Conservation (phyloP, 2,329 filamentous ascomycete species). For the Cercospora zeae-maydis region DNA sequence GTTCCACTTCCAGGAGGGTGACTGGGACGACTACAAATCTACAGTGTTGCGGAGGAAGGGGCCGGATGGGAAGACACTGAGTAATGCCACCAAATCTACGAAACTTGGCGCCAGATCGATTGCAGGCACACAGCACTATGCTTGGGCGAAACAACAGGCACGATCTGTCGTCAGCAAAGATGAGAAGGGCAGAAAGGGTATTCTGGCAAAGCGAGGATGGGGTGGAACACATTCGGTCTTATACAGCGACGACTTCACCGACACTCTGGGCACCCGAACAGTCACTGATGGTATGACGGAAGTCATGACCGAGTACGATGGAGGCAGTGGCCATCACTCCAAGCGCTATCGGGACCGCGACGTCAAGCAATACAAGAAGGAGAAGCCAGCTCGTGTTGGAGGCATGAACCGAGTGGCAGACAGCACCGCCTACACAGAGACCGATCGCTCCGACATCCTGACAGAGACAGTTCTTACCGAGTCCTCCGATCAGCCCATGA, state of each 20-base stretch:
- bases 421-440: slow-evolving; percentile 70
- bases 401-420: slow-evolving; percentile 82
- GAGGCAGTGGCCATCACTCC: slow-evolving; percentile 35
- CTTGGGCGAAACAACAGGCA: slow-evolving; percentile 38
- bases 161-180: slow-evolving; percentile 44
- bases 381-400: slow-evolving; percentile 81
- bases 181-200: slow-evolving; percentile 43
- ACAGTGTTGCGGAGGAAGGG: slow-evolving; percentile 86
- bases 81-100: slow-evolving; percentile 76
- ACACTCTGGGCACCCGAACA: slow-evolving; percentile 33
- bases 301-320: slow-evolving; percentile 25
- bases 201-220: slow-evolving; percentile 39
- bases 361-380: slow-evolving; percentile 78
- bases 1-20: slow-evolving; percentile 76
- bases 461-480: slow-evolving; percentile 45
- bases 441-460: slow-evolving; percentile 58
- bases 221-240: slow-evolving; percentile 43
- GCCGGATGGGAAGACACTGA: slow-evolving; percentile 81
- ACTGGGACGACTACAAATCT: slow-evolving; percentile 98
- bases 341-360: slow-evolving; percentile 58
- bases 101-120: slow-evolving; percentile 77
- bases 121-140: slow-evolving; percentile 59
- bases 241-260: slow-evolving; percentile 43
- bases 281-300: slow-evolving; percentile 35
- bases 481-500: slow-evolving; percentile 41